These are phyloP conservation scores for Talaromyces nanjingensis DNA, from an alignment of 495 filamentous ascomycete genomes.

Conservation along the genomic window DNA sequence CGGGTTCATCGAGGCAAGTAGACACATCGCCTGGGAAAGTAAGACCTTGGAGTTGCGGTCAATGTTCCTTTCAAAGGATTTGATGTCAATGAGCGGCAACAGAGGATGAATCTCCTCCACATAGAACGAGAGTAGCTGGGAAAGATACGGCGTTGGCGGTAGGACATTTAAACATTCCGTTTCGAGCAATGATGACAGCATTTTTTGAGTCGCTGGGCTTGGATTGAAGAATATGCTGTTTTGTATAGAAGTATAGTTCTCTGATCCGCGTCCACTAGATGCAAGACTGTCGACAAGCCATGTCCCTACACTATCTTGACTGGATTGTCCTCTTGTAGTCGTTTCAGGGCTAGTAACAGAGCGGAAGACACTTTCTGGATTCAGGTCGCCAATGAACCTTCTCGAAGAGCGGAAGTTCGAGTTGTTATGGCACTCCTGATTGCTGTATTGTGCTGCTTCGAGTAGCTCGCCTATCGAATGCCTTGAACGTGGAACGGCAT, in stretches of 20 bases:
- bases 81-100: not conserved
- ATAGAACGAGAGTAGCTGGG: not conserved
- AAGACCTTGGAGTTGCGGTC: not conserved
- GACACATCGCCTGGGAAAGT: constrained; percentile 4
- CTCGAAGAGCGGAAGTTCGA: not conserved
- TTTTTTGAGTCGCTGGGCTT: not conserved
- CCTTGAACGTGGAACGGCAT: not conserved
- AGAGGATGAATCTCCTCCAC: constrained; percentile 2
- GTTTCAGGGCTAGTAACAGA: not conserved
- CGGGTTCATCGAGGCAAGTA: constrained; percentile 1
- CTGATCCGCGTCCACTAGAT: not conserved
- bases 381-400: not conserved
- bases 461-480: not conserved
- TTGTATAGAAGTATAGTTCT: not conserved
- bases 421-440: not conserved
- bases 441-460: not conserved
- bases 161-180: not conserved
- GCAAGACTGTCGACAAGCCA: not conserved
- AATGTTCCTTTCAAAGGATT: not conserved
- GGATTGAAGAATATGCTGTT: not conserved
- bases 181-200: not conserved
- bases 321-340: not conserved
- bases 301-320: not conserved
- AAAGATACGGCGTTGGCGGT: not conserved
- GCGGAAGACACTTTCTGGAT: not conserved